Percentiles rank a stretch among this genome's conserved stretches.
Evolutionary conservation across 2,329 filamentous ascomycete genomes (phyloP).

Genomic region (Fusarium sp.): DNA sequence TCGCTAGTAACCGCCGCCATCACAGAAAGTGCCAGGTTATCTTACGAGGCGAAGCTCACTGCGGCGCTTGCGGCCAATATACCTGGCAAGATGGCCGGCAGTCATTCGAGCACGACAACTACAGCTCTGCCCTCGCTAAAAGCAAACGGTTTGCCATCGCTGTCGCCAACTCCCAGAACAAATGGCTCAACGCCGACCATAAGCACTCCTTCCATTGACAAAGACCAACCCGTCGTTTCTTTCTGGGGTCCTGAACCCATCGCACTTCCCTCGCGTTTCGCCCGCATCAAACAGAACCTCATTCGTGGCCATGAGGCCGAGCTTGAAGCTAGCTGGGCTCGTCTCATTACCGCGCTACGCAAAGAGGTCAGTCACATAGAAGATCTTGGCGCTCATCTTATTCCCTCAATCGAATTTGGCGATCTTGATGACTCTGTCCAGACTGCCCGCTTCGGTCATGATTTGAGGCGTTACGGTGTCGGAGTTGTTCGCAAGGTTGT

Average conservation of each 20-base stretch:
- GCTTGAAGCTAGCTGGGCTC: constrained; percentile 66
- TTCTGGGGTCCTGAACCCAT: constrained; percentile 69
- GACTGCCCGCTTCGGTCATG: constrained; percentile 65
- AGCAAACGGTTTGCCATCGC: constrained; percentile 15
- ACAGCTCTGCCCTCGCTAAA: constrained; percentile 36
- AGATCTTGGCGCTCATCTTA: constrained; percentile 62
- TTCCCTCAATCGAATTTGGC: constrained; percentile 66
- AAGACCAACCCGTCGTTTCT: constrained; percentile 64
- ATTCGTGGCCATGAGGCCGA: constrained; percentile 66
- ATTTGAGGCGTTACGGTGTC: constrained; percentile 71
- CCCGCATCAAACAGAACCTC: constrained; percentile 66
- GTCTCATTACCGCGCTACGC: constrained; percentile 63
- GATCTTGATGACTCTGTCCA: constrained; percentile 61
- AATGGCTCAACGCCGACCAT: constrained; percentile 21
- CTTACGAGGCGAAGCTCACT: constrained; percentile 37
- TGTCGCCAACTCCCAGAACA: constrained; percentile 21
- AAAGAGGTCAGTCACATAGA: constrained; percentile 65
- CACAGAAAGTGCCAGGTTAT: constrained; percentile 39
- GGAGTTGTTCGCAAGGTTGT: constrained; percentile 75
- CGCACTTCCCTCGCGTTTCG: constrained; percentile 69
- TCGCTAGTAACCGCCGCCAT: constrained; percentile 37
- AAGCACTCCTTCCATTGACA: constrained; percentile 44
- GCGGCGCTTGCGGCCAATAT: constrained; percentile 32
- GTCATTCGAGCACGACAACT: constrained; percentile 29
- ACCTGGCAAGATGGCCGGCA: constrained; percentile 23